Evolutionary conservation across 345 rosid genomes (phyloP).

Genomic region (Abelmoschus esculentus): DNA sequence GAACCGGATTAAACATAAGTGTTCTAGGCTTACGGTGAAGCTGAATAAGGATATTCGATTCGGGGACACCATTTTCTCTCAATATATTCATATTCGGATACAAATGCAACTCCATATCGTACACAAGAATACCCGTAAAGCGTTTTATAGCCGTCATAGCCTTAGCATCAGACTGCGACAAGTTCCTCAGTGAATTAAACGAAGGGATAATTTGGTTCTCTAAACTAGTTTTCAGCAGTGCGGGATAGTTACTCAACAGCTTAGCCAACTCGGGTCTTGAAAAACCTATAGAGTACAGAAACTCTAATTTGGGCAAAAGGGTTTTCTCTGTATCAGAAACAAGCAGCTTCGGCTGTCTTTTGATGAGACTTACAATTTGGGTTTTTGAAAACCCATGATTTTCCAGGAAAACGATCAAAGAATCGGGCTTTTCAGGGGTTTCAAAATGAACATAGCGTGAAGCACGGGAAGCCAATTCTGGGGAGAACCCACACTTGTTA

Average conservation of each 20-base stretch:
- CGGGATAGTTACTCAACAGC: background rate
- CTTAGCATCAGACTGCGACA: constrained; percentile 12
- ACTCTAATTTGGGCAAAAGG: constrained; percentile 26
- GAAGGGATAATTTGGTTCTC: constrained; percentile 5
- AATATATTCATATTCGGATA: constrained; percentile 1
- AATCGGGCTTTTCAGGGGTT: constrained; percentile 18
- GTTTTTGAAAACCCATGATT: constrained; percentile 17
- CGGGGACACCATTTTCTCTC: constrained; percentile 16
- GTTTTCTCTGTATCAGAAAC: constrained; percentile 1
- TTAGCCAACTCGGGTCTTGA: constrained; percentile 13
- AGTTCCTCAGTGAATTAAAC: background rate
- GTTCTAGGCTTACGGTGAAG: background rate
- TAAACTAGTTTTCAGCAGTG: constrained; percentile 1
- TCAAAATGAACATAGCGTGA: constrained; percentile 12
- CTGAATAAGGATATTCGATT: background rate
- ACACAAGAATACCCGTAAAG: background rate
- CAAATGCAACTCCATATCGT: background rate
- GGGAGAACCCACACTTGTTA: constrained; percentile 26
- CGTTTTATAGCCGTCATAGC: background rate
- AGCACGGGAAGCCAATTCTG: constrained; percentile 15
- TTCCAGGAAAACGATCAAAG: constrained; percentile 8
- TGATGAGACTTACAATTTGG: constrained; percentile 4
- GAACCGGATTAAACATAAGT: background rate
- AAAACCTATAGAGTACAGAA: constrained; percentile 14
- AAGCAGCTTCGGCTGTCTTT: background rate